Evolutionary conservation across 768 basidiomycete species (phyloP), one percentile per base, ranked within the genome.

Genomic region (Pholiota microspora): DNA sequence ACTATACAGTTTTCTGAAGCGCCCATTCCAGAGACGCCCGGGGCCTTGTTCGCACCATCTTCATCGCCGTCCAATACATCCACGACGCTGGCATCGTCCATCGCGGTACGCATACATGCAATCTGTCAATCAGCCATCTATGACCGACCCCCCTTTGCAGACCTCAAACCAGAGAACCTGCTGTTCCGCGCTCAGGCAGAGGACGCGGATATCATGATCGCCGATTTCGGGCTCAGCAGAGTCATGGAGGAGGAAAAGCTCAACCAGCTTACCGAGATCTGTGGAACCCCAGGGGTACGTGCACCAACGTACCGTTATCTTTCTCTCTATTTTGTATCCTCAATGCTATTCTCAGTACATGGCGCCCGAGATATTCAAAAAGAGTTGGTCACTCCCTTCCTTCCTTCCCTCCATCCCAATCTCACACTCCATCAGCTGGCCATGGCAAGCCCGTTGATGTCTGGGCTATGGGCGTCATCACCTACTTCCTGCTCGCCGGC

Each of bases 381-480:
- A 92, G 71, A 83, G 89, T 92, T 57, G 34, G 84, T 71, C 23
- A 34, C 29, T 25, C 36, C 34, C 45, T 4, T 29, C 35, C 25
- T 49, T 48, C 51, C 48, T 59, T 40, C 36, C 31, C 29, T 29
- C n/a, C n/a, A n/a, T n/a, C 16, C 47, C 15, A 49, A 24, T 40
- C 38, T 23, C 18, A 23, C 23, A 6, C 15, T 40, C n/a, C 18
- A 23, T 36, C 64, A 90, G 89, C 86, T 52, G 96, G 96, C 3
- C 96, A 99, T 63, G 84, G 89, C 36, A 97, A 92, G 72, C 94
- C 95, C 7, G 95, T 97, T 15, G 96, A 96, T 64, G 73, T 96
- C 52, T 95, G 94, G 95, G 94, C 96, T 0, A 95, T 98, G 84
- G 96, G 96, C 34, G 96, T 99, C 46, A 95, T 99, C 70, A 91